These are phyloP conservation scores for Tephrocybe sp. DNA, from an alignment of 768 basidiomycete species.

Conservation along the genomic window DNA sequence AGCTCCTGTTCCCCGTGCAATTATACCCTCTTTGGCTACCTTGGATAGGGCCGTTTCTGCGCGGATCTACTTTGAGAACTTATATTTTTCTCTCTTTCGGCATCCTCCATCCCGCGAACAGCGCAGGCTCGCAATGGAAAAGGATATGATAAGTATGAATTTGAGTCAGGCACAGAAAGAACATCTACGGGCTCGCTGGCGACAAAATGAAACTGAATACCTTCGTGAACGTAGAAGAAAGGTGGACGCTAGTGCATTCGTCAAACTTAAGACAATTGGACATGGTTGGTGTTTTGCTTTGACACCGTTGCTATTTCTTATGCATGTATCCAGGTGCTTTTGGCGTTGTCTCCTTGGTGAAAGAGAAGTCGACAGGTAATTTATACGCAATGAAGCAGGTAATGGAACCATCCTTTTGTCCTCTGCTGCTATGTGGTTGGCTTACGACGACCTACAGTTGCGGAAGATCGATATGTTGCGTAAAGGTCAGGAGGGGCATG, in stretches of 20 bases:
- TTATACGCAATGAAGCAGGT: constrained; percentile 98
- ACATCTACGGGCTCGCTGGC: constrained; percentile 70
- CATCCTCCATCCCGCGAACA: constrained; percentile 85
- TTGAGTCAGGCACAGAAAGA: constrained; percentile 71
- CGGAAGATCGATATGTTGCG: constrained; percentile 91
- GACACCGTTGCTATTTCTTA: constrained; percentile 4
- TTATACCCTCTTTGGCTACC: constrained; percentile 86
- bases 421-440: constrained; percentile 16
- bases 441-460: constrained; percentile 42
- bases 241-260: constrained; percentile 82
- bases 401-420: constrained; percentile 16
- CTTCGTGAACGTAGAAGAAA: constrained; percentile 80
- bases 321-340: constrained; percentile 37
- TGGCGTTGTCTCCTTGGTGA: constrained; percentile 92
- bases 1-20: constrained; percentile 48
- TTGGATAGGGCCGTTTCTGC: constrained; percentile 92
- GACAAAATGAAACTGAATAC: constrained; percentile 86
- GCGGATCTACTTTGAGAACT: constrained; percentile 91
- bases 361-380: constrained; percentile 72
- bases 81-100: constrained; percentile 83
- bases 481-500: constrained; percentile 96
- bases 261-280: constrained; percentile 90
- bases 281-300: constrained; percentile 57
- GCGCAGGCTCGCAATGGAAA: constrained; percentile 82
- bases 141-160: constrained; percentile 75